A percentile compares a stretch with the other conserved stretches of the same genome.
phyloP scores from a whole-genome alignment of 306 rosid genomes.

The Fragaria vesca region DNA sequence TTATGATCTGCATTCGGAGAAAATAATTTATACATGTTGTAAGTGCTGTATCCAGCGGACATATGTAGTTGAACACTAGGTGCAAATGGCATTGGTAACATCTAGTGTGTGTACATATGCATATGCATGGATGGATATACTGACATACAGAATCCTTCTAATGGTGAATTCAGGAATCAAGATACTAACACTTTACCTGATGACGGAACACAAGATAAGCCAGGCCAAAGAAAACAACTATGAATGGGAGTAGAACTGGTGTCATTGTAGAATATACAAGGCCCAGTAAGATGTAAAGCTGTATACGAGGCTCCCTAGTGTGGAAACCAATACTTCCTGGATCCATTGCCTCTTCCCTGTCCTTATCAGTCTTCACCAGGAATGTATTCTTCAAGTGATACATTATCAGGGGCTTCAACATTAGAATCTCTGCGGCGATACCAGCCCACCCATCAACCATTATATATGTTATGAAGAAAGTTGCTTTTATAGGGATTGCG shows the following conservation, averaged over 20 bases:
- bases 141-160: neutral
- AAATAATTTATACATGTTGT: neutral
- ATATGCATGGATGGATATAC: neutral
- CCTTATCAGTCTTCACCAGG: conserved; percentile 95
- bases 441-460: too few relatives aligned
- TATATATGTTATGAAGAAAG: conserved; percentile 10
- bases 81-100: neutral
- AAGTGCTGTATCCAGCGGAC: neutral
- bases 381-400: conserved; percentile 91
- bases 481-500: conserved; percentile 87
- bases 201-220: conserved; percentile 91
- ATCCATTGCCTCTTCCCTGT: conserved; percentile 97
- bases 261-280: conserved; percentile 82
- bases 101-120: neutral
- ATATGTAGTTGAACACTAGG: too few relatives aligned
- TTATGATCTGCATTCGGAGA: conserved; percentile 69
- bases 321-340: conserved; percentile 93
- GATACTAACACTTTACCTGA: conserved; percentile 54
- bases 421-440: too few relatives aligned
- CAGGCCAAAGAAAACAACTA: conserved; percentile 78
- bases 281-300: conserved; percentile 78
- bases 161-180: neutral
- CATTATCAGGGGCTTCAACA: conserved; percentile 70
- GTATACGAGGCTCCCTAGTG: conserved; percentile 95
- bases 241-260: conserved; percentile 86